phyloP scores from a whole-genome alignment of 2,329 filamentous ascomycete genomes.

The Decorospora gaudefroyi region DNA sequence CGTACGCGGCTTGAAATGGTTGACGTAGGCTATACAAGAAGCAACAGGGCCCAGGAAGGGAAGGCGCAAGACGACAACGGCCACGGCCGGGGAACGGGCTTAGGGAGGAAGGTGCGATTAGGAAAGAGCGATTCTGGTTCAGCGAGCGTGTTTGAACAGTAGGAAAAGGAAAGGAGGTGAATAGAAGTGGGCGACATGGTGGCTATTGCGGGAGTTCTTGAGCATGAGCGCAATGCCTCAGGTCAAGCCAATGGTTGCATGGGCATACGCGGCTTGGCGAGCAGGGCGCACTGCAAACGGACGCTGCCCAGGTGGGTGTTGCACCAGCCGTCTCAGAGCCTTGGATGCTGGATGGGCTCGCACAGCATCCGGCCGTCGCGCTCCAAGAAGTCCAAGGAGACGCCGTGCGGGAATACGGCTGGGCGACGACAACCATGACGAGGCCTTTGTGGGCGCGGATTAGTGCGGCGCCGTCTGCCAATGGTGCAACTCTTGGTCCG shows the following conservation, averaged over 20 bases:
- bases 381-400: too few species aligned
- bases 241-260: too few species aligned
- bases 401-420: background rate
- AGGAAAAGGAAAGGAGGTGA: constrained; percentile 10
- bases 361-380: too few species aligned
- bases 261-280: constrained; percentile 15
- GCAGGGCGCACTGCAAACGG: too few species aligned
- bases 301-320: too few species aligned
- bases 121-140: constrained; percentile 1
- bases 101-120: constrained; percentile 4
- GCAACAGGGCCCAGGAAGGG: constrained; percentile 30
- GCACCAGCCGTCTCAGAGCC: too few species aligned
- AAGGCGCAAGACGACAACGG: constrained; percentile 13
- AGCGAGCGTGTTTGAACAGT: constrained; percentile 20
- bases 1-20: constrained; percentile 17
- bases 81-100: background rate
- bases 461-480: constrained; percentile 15
- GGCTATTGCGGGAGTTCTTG: constrained; percentile 16
- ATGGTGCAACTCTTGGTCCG: constrained; percentile 9
- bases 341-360: too few species aligned
- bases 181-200: constrained; percentile 13
- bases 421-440: constrained; percentile 17
- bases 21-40: constrained; percentile 37
- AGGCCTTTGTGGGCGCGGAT: constrained; percentile 6
- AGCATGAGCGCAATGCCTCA: constrained; percentile 11